Percentiles rank a stretch among this genome's conserved stretches.
Evolutionary conservation across 2,329 filamentous ascomycete species (phyloP).

Genomic region (Scorias spongiosa): DNA sequence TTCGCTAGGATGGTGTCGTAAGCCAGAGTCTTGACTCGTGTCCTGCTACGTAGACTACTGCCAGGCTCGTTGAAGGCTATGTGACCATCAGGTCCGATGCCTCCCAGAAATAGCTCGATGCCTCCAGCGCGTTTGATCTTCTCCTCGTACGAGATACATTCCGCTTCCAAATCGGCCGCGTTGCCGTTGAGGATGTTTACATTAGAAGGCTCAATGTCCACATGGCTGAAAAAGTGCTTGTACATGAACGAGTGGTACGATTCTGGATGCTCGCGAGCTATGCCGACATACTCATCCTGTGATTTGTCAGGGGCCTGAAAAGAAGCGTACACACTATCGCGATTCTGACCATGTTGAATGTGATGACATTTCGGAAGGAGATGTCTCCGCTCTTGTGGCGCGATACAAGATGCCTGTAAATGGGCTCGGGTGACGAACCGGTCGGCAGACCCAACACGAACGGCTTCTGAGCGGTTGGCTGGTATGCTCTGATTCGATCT

Average conservation of each 20-base stretch:
- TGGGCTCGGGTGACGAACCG: constrained; percentile 61
- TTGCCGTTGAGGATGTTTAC: constrained; percentile 78
- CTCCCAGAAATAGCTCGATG: constrained; percentile 74
- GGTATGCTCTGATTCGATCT: constrained; percentile 66
- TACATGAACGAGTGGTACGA: constrained; percentile 91
- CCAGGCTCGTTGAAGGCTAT: constrained; percentile 87
- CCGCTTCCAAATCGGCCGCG: constrained; percentile 56
- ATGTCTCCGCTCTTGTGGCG: constrained; percentile 58
- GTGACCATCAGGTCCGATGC: constrained; percentile 74
- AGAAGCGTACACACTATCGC: background rate
- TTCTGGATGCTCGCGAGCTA: constrained; percentile 68
- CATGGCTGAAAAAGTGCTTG: constrained; percentile 76
- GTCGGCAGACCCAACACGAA: constrained; percentile 77
- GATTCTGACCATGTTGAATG: constrained; percentile 67
- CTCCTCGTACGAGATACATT: constrained; percentile 66
- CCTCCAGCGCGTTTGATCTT: constrained; percentile 60
- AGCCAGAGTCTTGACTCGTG: constrained; percentile 71
- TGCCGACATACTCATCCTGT: constrained; percentile 72
- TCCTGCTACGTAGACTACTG: constrained; percentile 60
- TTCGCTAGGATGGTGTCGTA: constrained; percentile 81
- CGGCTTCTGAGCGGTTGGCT: constrained; percentile 54
- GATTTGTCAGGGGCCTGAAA: constrained; percentile 1
- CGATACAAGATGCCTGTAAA: constrained; percentile 63
- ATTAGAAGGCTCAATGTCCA: constrained; percentile 67
- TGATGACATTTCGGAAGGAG: constrained; percentile 77